phyloP scores from a whole-genome alignment of 805 yeast species.

The Yarrowia hollandica region DNA sequence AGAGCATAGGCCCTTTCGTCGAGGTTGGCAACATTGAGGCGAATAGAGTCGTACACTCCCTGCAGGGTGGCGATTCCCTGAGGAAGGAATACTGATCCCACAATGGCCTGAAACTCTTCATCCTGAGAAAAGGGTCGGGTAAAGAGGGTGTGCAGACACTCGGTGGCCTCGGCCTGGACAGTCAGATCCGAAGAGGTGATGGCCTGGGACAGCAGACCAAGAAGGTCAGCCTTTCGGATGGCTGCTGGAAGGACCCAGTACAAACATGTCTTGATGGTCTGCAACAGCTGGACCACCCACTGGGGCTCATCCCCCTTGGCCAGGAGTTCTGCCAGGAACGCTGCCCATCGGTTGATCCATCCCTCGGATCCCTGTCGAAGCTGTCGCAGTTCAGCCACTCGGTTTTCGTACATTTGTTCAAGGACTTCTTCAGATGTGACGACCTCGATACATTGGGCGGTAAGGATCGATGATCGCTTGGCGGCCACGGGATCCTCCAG shows the following conservation, averaged over 20 bases:
- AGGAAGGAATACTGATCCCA: slow-evolving; percentile 72
- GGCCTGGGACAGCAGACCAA: slow-evolving; percentile 61
- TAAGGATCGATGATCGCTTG: slow-evolving; percentile 70
- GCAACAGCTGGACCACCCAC: slow-evolving; percentile 67
- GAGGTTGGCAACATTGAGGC: slow-evolving; percentile 60
- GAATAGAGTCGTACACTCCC: slow-evolving; percentile 56
- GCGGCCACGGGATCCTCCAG: slow-evolving; percentile 90
- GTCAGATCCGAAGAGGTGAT: slow-evolving; percentile 53
- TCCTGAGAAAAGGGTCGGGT: slow-evolving; percentile 69
- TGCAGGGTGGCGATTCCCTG: slow-evolving; percentile 72
- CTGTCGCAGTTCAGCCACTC: slow-evolving; percentile 54
- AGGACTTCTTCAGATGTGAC: slow-evolving; percentile 70
- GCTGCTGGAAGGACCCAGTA: slow-evolving; percentile 87
- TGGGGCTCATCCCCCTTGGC: slow-evolving; percentile 35
- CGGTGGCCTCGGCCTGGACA: slow-evolving; percentile 80
- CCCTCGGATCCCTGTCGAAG: slow-evolving; percentile 76
- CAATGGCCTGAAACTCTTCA: slow-evolving; percentile 71
- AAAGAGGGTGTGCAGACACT: slow-evolving; percentile 84
- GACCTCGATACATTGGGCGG: slow-evolving; percentile 80
- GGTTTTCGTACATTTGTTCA: slow-evolving; percentile 62
- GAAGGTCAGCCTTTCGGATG: slow-evolving; percentile 63
- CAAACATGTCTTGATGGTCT: slow-evolving; percentile 83
- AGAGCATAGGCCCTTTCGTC: slow-evolving; percentile 80
- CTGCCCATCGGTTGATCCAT: slow-evolving; percentile 82
- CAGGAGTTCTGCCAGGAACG: slow-evolving; percentile 49